Conservation (phyloP, 2,329 filamentous ascomycete genomes). For the Zalaria obscura region DNA sequence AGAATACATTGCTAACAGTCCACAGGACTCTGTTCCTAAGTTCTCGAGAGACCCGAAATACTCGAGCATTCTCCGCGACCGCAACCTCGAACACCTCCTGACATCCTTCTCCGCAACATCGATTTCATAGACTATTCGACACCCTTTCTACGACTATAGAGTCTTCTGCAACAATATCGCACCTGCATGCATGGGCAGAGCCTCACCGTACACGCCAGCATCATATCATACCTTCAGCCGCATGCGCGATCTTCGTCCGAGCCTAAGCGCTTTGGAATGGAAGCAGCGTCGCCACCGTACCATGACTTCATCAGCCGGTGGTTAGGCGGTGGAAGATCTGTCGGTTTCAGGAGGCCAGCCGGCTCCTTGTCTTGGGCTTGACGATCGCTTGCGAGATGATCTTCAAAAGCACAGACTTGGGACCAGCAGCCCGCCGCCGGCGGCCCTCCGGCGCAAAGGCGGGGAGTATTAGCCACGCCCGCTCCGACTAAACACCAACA, state of each 20-base stretch:
- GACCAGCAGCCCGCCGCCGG: too few relatives aligned
- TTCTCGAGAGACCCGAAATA: slow-evolving; percentile 51
- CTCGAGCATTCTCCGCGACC: slow-evolving; percentile 42
- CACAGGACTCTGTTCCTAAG: slow-evolving; percentile 49
- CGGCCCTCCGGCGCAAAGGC: too few relatives aligned
- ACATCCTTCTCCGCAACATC: slow-evolving; percentile 14
- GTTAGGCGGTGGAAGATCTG: too few relatives aligned
- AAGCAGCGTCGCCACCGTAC: too few relatives aligned
- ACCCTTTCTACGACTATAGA: not conserved
- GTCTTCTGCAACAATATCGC: not conserved
- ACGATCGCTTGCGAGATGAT: too few relatives aligned
- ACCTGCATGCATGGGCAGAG: too few relatives aligned
- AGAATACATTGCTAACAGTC: slow-evolving; percentile 12
- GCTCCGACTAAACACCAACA: too few relatives aligned
- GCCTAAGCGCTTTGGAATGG: not conserved
- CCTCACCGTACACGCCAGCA: not conserved
- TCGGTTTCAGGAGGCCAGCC: too few relatives aligned
- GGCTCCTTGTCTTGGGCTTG: too few relatives aligned
- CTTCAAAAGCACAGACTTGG: too few relatives aligned
- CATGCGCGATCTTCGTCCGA: not conserved
- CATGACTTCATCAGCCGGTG: too few relatives aligned
- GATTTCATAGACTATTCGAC: slow-evolving; percentile 3
- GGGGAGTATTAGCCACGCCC: too few relatives aligned
- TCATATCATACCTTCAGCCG: not conserved
- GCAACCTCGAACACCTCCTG: slow-evolving; percentile 35